Conservation (phyloP, 129 eudicot genomes). For the Deinandra increscens region DNA sequence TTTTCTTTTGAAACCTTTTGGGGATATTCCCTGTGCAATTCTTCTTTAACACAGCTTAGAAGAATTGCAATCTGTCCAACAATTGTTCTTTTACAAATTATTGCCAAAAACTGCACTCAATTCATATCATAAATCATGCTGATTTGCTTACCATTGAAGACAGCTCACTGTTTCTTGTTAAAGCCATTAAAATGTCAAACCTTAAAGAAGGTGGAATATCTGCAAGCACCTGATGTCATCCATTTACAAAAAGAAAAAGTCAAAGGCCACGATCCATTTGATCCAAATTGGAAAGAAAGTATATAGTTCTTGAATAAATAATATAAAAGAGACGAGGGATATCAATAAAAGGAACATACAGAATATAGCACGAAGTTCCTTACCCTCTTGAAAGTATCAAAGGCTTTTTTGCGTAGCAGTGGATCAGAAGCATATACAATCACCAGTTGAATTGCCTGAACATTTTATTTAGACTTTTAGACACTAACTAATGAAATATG, state of each 20-base stretch:
- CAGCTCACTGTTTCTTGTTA: constrained; percentile 61
- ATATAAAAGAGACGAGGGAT: constrained; percentile 3
- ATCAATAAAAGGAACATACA: constrained; percentile 3
- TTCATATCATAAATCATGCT: constrained; percentile 15
- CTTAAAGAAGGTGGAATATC: constrained; percentile 67
- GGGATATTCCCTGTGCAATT: constrained; percentile 49
- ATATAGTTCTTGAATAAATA: neutral
- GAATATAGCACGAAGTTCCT: constrained; percentile 18
- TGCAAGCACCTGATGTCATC: constrained; percentile 64
- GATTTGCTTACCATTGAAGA: constrained; percentile 77
- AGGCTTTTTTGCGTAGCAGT: constrained; percentile 57
- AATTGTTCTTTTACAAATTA: constrained; percentile 12
- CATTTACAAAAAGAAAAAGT: constrained; percentile 14
- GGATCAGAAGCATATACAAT: constrained; percentile 83
- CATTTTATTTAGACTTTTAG: constrained; percentile 21
- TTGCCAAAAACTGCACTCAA: neutral
- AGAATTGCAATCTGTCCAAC: constrained; percentile 75
- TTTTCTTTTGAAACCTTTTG: constrained; percentile 36
- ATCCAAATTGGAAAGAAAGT: constrained; percentile 3
- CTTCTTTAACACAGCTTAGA: constrained; percentile 65
- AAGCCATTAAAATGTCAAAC: constrained; percentile 62
- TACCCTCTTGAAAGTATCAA: constrained; percentile 74
- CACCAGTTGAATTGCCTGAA: constrained; percentile 74
- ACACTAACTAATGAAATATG: neutral
- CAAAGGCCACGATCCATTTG: neutral